Base-by-base conservation (phyloP, 2,329 filamentous ascomycete genomes). In the Capronia coronata region DNA sequence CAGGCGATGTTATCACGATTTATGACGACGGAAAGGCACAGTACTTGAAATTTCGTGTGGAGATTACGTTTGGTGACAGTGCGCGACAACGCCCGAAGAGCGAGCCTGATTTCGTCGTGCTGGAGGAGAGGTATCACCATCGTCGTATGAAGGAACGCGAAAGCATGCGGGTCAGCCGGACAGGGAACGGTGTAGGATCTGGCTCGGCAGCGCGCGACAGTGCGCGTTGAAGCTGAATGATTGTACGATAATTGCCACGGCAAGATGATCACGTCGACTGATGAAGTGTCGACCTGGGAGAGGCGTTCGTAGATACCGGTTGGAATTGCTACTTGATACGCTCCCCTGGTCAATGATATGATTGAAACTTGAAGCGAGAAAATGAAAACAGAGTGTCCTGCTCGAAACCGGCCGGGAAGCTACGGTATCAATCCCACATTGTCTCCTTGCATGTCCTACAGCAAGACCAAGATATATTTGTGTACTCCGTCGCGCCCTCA, bases 1-100 rank as follows among this genome's bases (percentile, higher is more conserved):
- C 85, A 27, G 87, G 86, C 1, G 91, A 96, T 63, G 73, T 80
- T 19, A 77, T 96, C 41, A 79, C 81, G 1, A 78, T 94, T 5
- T 94, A 82, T 75, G 73, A 79, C 37, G 67, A 71, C 10, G 61
- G 61, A 39, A 67, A 63, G 29, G 64, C 38, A 27, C 59, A 67
- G 45, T 73, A 64, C 48, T 56, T 75, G 23, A 67, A 67, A 32
- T 68, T 73, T 43, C 58, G 63, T 16, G 72, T 71, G 49, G 71
- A 74, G 35, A 72, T 75, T 45, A 71, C 68, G 23, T 67, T 71
- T 46, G 71, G 71, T 4, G 65, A 70, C n/a, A 73, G 72, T 55
- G 67, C 65, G 10, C 57, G 64, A 32, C 43, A 54, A 16, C 65
- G 72, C n/a, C 71, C 71, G 1, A 64, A 63, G n/a, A 54, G 63